phyloP scores from a whole-genome alignment of 495 filamentous ascomycete species.

The Penicilliopsis zonata region DNA sequence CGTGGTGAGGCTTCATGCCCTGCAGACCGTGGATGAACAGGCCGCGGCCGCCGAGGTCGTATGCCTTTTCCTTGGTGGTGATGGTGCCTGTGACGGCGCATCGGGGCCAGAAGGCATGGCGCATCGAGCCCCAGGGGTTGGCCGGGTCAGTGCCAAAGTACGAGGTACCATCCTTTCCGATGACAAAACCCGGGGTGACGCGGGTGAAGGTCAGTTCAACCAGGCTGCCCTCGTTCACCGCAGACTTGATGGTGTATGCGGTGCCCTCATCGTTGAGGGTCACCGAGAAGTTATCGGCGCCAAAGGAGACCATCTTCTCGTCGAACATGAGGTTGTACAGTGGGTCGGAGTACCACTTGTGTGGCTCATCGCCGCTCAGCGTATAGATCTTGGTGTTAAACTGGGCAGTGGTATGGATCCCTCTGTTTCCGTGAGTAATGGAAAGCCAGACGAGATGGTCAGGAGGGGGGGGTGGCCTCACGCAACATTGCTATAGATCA shows the following conservation, averaged over 20 bases:
- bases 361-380: slow-evolving; percentile 49
- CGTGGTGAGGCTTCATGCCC: slow-evolving; percentile 98
- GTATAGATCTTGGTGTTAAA: slow-evolving; percentile 89
- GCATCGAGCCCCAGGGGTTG: slow-evolving; percentile 86
- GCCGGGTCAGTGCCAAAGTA: slow-evolving; percentile 72
- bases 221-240: slow-evolving; percentile 58
- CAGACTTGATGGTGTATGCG: slow-evolving; percentile 74
- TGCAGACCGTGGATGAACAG: slow-evolving; percentile 77
- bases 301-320: slow-evolving; percentile 68
- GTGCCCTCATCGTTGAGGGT: slow-evolving; percentile 74
- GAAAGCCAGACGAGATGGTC: slow-evolving; percentile 1
- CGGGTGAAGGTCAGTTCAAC: slow-evolving; percentile 76
- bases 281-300: slow-evolving; percentile 69
- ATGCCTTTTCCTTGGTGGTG: slow-evolving; percentile 68
- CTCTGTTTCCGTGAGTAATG: slow-evolving; percentile 41
- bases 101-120: slow-evolving; percentile 86
- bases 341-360: slow-evolving; percentile 70
- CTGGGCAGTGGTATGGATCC: slow-evolving; percentile 79
- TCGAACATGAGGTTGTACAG: slow-evolving; percentile 71
- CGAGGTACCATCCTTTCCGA: slow-evolving; percentile 76
- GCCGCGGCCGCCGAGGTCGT: slow-evolving; percentile 69
- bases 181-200: slow-evolving; percentile 67
- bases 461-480: slow-evolving; percentile 33
- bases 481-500: slow-evolving; percentile 98
- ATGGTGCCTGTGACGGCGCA: slow-evolving; percentile 71